Evolutionary conservation across 345 rosid species (phyloP).

Genomic region (Lumnitzera littorea): DNA sequence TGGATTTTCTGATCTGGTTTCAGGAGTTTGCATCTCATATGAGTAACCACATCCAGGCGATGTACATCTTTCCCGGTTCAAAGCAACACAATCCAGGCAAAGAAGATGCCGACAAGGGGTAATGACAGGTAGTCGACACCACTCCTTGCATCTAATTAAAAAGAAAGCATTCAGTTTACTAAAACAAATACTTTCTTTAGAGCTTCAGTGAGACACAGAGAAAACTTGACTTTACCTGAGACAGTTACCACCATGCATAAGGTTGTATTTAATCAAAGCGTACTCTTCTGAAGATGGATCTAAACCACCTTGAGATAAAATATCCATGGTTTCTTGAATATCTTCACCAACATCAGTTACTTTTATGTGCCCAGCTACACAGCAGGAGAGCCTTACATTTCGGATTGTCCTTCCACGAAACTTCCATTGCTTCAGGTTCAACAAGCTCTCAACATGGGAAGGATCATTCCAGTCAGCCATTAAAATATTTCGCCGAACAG

Average conservation of each 20-base stretch:
- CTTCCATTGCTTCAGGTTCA: constrained; percentile 95
- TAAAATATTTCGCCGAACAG: constrained; percentile 83
- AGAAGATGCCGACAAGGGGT: constrained; percentile 93
- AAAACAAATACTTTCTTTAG: neutral
- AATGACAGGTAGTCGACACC: constrained; percentile 93
- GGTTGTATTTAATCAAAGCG: constrained; percentile 55
- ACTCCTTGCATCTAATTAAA: constrained; percentile 68
- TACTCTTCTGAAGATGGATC: constrained; percentile 59
- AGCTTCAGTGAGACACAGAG: too few species aligned
- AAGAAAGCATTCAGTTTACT: constrained; percentile 4
- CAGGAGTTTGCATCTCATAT: constrained; percentile 91
- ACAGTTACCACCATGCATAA: constrained; percentile 80
- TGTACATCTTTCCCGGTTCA: constrained; percentile 68
- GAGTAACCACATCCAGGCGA: constrained; percentile 62
- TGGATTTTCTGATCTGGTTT: constrained; percentile 88
- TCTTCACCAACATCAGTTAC: constrained; percentile 79
- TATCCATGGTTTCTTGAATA: constrained; percentile 94
- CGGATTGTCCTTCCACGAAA: constrained; percentile 58
- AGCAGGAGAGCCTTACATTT: constrained; percentile 88
- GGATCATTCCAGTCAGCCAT: constrained; percentile 99
- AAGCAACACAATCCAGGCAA: constrained; percentile 79
- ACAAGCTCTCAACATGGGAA: constrained; percentile 92
- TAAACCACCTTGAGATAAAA: constrained; percentile 50
- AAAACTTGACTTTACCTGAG: constrained; percentile 40
- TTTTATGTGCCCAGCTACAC: constrained; percentile 95